Percentiles rank a stretch among this genome's conserved stretches.
phyloP scores from a whole-genome alignment of 1,284 basidiomycete genomes.

The Gastroboletus turbinatus region DNA sequence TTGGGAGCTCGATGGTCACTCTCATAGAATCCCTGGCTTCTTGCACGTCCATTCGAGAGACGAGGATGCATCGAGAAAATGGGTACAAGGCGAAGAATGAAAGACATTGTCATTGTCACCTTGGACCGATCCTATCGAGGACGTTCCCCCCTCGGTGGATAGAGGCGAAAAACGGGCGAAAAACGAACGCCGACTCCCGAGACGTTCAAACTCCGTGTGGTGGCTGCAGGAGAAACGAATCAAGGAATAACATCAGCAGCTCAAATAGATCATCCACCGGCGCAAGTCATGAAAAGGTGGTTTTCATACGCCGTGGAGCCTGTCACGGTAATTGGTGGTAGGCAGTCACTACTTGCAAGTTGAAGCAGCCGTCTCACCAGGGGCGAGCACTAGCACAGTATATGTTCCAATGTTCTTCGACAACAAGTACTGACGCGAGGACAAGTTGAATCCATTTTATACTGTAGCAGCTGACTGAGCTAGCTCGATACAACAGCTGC shows the following conservation, averaged over 20 bases:
- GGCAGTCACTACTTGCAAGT: too few relatives aligned
- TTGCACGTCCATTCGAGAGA: not conserved
- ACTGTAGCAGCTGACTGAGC: too few relatives aligned
- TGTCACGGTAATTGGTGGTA: not conserved
- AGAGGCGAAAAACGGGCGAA: not conserved
- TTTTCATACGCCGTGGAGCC: too few relatives aligned
- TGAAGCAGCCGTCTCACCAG: too few relatives aligned
- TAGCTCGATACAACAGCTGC: too few relatives aligned
- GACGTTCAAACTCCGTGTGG: not conserved
- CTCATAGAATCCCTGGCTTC: not conserved
- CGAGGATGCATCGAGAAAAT: not conserved
- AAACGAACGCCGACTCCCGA: not conserved
- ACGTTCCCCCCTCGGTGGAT: not conserved
- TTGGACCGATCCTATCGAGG: not conserved
- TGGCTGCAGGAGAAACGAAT: too few relatives aligned
- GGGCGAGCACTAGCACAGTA: too few relatives aligned
- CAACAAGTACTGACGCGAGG: not conserved
- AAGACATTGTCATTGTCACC: not conserved
- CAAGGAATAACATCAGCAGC: not conserved
- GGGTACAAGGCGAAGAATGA: not conserved
- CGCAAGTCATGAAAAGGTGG: not conserved
- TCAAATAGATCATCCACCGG: too few relatives aligned
- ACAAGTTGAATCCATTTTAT: too few relatives aligned
- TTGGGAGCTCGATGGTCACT: not conserved
- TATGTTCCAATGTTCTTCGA: too few relatives aligned